Base-by-base conservation (phyloP, 345 rosid species). In the Euphorbia lathyris region DNA sequence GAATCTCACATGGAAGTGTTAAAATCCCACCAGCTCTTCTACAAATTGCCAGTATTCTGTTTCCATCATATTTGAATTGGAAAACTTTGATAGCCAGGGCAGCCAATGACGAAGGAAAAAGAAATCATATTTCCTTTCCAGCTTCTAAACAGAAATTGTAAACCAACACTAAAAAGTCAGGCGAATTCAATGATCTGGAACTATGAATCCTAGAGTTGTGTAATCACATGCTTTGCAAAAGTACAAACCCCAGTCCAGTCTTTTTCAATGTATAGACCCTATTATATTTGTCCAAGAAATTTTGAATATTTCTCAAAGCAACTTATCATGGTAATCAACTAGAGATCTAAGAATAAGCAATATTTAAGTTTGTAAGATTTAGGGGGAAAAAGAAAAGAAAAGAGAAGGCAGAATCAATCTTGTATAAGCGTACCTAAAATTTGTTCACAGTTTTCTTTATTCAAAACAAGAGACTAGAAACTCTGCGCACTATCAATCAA, bases 401-500 rank as follows among this genome's bases (percentile, higher is more conserved):
- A 59, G 30, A 14, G 30, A 23, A n/a, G 26, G 48, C 43, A 61
- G 45, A 20, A 47, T 61, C 63, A 30, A 60, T 60, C 65, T n/a
- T 30, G 19, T 48, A 14, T 1, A 16, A 14, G 10, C 36, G 26
- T 61, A 61, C 3, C 26, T 11, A 53, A 20, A 53, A 12, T n/a
- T 22, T 38, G 0, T 63, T 38, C 26, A 63, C 22, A n/a, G 38
- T 9, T 10, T 63, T 63, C 27, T 9, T 40, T 19, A 14, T 48
- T 48, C 32, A 23, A 55, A 26, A 26, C 32, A 57, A 26, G 34
- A 26, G 14, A 25, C 32, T 12, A 14, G 2, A 25, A 13, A 26
- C 60, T 57, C 60, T 26, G 34, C 25, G 60, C 60, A 57, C 32
- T 57, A 25, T 3, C 1, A 57, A 57, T 20, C 60, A 57, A 57